phyloP scores from a whole-genome alignment of 176 grass and related monocot species.

The barley (Hordeum vulgare) region MorexV3_pseudomolecules_assembly NC_058522.1:487094333-487094832 shows the following conservation, averaged over 20 bases:
- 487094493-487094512: neutral
- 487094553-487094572: conserved; percentile 31
- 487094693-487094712: conserved; percentile 62
- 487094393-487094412: too few relatives aligned
- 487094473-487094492: too few relatives aligned
- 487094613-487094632: conserved; percentile 20
- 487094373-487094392: too few relatives aligned
- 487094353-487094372: too few relatives aligned
- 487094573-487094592: conserved; percentile 17
- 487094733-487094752: conserved; percentile 90
- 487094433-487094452: too few relatives aligned
- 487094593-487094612: conserved; percentile 17
- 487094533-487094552: conserved; percentile 11
- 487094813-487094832: neutral
- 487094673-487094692: conserved; percentile 96
- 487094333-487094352: too few relatives aligned
- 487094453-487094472: too few relatives aligned
- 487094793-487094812: neutral
- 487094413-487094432: too few relatives aligned
- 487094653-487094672: neutral
- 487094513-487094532: conserved; percentile 13
- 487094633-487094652: conserved; percentile 2
- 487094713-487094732: conserved; percentile 85
- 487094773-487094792: neutral
- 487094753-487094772: conserved; percentile 11